Conservation (phyloP, 2,329 filamentous ascomycete species). For the Teratosphaeria viscida region DNA sequence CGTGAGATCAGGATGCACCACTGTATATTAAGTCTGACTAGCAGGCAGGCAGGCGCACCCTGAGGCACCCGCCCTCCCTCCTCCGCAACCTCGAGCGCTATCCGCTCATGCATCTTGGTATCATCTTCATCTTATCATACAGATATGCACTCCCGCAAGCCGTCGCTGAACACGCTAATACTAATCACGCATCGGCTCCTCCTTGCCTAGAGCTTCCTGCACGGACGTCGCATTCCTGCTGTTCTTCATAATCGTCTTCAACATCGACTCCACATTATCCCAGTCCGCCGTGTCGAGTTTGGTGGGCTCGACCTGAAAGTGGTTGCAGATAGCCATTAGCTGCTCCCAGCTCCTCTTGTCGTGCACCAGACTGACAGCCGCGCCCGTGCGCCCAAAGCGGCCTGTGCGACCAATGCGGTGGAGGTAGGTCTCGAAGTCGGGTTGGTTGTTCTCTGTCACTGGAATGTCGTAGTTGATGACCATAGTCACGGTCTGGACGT, state of each 20-base stretch:
- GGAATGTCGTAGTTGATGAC: conserved; percentile 83
- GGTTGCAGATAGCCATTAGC: conserved; percentile 66
- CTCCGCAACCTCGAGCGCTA: background rate
- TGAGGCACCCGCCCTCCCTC: background rate
- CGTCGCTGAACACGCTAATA: background rate
- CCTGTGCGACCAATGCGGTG: conserved; percentile 96
- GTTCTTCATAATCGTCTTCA: conserved; percentile 69
- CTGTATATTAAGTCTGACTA: background rate
- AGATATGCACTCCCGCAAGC: background rate
- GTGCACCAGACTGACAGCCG: conserved; percentile 89
- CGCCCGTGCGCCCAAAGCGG: conserved; percentile 90
- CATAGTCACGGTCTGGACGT: conserved; percentile 85
- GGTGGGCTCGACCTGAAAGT: conserved; percentile 72
- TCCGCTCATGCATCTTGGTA: background rate
- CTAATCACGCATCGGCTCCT: conserved; percentile 6
- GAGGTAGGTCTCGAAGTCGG: conserved; percentile 90
- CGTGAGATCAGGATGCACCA: background rate
- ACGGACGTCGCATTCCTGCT: conserved; percentile 15
- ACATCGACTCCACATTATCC: conserved; percentile 75
- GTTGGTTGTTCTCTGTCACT: conserved; percentile 34
- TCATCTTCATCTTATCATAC: background rate
- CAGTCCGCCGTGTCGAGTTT: conserved; percentile 78
- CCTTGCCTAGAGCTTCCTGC: background rate
- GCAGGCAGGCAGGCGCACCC: background rate
- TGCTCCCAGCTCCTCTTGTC: conserved; percentile 72